Percentiles rank a stretch among this genome's conserved stretches.
phyloP scores from a whole-genome alignment of 2,329 filamentous ascomycete genomes.

The Xylariaceae sp. region DNA sequence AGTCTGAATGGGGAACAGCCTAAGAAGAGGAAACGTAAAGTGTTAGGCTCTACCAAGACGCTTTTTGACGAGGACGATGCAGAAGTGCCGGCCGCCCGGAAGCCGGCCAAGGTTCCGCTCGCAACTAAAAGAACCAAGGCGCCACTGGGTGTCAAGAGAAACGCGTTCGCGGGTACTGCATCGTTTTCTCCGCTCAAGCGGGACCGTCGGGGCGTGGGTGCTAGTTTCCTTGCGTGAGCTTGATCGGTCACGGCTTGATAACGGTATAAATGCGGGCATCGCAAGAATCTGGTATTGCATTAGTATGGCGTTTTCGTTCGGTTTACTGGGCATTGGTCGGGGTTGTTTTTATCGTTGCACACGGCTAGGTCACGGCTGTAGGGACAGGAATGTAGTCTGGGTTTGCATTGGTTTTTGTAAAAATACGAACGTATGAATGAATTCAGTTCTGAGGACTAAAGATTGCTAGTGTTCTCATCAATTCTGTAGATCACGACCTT shows the following conservation, averaged over 20 bases:
- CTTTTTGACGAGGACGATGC: constrained; percentile 74
- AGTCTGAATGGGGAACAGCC: constrained; percentile 43
- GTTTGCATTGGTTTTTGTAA: constrained; percentile 29
- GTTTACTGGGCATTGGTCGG: constrained; percentile 1
- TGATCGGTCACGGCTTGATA: constrained; percentile 17
- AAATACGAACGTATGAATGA: constrained; percentile 31
- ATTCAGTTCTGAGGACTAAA: constrained; percentile 6
- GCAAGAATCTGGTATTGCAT: constrained; percentile 25
- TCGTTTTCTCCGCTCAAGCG: constrained; percentile 76
- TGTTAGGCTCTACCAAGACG: constrained; percentile 69
- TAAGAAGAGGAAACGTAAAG: constrained; percentile 75
- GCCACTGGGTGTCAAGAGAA: constrained; percentile 48
- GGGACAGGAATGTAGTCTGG: constrained; percentile 27
- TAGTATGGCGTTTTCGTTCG: constrained; percentile 25
- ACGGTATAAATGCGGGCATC: constrained; percentile 3
- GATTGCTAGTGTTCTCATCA: too few species aligned
- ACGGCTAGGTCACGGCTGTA: constrained; percentile 15
- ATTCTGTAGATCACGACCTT: too few species aligned
- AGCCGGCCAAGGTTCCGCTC: constrained; percentile 38
- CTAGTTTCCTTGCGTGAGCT: constrained; percentile 62
- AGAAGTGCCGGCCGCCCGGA: constrained; percentile 35
- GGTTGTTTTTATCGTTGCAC: neutral
- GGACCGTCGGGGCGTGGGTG: constrained; percentile 66
- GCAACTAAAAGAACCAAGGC: constrained; percentile 42
- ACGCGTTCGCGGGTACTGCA: constrained; percentile 56